These are phyloP conservation scores for Torulaspora franciscae DNA, from an alignment of 805 yeast species.

Conservation along the genomic window DNA sequence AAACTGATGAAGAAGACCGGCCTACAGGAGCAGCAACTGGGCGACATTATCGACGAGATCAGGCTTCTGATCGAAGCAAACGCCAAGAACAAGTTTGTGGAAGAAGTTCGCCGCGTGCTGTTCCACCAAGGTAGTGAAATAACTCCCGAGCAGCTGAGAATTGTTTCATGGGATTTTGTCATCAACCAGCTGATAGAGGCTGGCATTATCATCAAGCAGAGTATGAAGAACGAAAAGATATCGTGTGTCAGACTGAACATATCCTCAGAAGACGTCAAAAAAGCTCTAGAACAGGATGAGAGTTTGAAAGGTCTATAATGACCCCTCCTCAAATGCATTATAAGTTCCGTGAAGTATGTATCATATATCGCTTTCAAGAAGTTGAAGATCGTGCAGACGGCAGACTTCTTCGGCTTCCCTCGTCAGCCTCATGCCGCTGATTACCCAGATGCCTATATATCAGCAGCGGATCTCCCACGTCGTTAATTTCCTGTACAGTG, in stretches of 20 bases:
- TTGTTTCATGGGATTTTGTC: constrained; percentile 51
- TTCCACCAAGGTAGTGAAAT: constrained; percentile 36
- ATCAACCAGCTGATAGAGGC: constrained; percentile 69
- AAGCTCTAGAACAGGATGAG: constrained; percentile 55
- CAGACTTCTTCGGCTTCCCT: constrained; percentile 8
- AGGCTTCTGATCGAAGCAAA: constrained; percentile 47
- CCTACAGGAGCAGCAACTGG: constrained; percentile 62
- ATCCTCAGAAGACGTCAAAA: constrained; percentile 63
- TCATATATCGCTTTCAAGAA: constrained; percentile 1
- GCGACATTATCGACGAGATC: constrained; percentile 76
- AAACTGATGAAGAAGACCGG: constrained; percentile 63
- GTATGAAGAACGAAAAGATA: constrained; percentile 61
- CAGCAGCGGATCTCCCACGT: constrained; percentile 87
- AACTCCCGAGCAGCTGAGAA: constrained; percentile 47
- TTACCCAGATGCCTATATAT: constrained; percentile 47
- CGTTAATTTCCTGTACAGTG: constrained; percentile 75
- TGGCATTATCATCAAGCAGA: constrained; percentile 70
- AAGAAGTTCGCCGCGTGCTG: constrained; percentile 33
- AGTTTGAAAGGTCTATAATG: constrained; percentile 35
- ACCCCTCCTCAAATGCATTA: constrained; percentile 3
- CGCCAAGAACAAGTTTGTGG: constrained; percentile 26
- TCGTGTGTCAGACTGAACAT: constrained; percentile 60
- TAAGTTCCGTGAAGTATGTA: background rate
- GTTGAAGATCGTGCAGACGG: constrained; percentile 1
- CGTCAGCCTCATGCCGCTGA: background rate